These are phyloP conservation scores for Pseudopyrenochaeta lycopersici DNA, from an alignment of 2,329 filamentous ascomycete species.

Conservation along the genomic window DNA sequence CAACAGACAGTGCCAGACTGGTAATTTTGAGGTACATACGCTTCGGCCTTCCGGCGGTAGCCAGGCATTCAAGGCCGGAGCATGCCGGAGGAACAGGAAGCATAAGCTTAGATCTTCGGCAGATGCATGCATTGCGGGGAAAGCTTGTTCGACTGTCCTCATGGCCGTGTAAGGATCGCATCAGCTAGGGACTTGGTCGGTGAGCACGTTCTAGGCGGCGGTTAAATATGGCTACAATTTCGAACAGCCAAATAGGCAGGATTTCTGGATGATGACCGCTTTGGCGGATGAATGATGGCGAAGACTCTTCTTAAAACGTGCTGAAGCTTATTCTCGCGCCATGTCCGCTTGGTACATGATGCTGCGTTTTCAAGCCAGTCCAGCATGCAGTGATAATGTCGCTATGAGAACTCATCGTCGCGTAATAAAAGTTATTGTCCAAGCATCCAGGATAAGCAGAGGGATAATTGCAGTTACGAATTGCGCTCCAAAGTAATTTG, in stretches of 20 bases:
- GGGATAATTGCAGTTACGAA: background rate
- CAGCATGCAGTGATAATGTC: slow-evolving; percentile 4
- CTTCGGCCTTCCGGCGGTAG: background rate
- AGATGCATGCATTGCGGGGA: slow-evolving; percentile 42
- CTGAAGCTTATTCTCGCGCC: background rate
- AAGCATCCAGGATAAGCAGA: background rate
- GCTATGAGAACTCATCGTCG: background rate
- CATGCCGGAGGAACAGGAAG: slow-evolving; percentile 15
- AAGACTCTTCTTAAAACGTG: slow-evolving; percentile 5
- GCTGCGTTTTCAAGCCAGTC: background rate
- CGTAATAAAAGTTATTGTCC: background rate
- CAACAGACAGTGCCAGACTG: too few relatives aligned
- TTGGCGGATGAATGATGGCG: slow-evolving; percentile 6
- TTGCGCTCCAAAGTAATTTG: too few relatives aligned
- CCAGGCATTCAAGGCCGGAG: slow-evolving; percentile 5
- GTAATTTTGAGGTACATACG: background rate
- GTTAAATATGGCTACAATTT: slow-evolving; percentile 39
- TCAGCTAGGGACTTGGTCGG: slow-evolving; percentile 17
- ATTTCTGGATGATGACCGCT: slow-evolving; percentile 10
- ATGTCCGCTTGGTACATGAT: background rate
- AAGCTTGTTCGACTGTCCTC: slow-evolving; percentile 35
- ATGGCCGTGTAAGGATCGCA: slow-evolving; percentile 17
- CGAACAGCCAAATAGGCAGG: slow-evolving; percentile 15
- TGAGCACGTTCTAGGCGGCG: slow-evolving; percentile 32
- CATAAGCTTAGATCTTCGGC: slow-evolving; percentile 30